These are phyloP conservation scores for Flaveria linearis DNA, from an alignment of 129 eudicot genomes.

Conservation along the genomic window DNA sequence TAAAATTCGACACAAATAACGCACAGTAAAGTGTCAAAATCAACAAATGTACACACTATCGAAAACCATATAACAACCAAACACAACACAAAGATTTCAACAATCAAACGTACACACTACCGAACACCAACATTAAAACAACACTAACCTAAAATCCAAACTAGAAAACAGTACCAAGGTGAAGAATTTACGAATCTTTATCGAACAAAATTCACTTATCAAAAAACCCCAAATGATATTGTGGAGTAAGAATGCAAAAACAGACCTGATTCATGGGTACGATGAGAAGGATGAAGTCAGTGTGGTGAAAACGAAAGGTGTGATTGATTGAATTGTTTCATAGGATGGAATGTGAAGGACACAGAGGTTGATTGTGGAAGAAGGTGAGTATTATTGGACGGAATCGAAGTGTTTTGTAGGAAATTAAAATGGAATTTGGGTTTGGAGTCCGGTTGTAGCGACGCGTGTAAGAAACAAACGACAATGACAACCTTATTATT, in stretches of 20 bases:
- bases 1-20: not conserved
- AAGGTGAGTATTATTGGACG: conserved; percentile 38
- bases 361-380: conserved; percentile 13
- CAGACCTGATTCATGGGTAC: conserved; percentile 42
- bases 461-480: conserved; percentile 45
- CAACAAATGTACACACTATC: not conserved
- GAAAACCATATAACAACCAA: not conserved
- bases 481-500: conserved; percentile 19
- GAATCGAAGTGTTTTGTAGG: conserved; percentile 50
- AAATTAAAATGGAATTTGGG: conserved; percentile 39
- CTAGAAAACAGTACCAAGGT: not conserved
- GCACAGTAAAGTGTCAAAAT: not conserved
- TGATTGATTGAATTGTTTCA: conserved; percentile 24
- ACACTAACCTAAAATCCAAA: too few relatives aligned
- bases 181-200: not conserved
- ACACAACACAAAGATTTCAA: conserved; percentile 3
- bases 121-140: too few relatives aligned
- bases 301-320: conserved; percentile 1
- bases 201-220: not conserved
- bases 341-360: conserved; percentile 7
- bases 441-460: conserved; percentile 66
- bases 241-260: not conserved
- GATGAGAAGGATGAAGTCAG: not conserved
- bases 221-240: too few relatives aligned
- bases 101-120: not conserved